A percentile compares a stretch with the other conserved stretches of the same genome.
Evolutionary conservation across 225 moss, liverwort and hornwort species (phyloP).

Genomic region (Marchantia paleacea): DNA sequence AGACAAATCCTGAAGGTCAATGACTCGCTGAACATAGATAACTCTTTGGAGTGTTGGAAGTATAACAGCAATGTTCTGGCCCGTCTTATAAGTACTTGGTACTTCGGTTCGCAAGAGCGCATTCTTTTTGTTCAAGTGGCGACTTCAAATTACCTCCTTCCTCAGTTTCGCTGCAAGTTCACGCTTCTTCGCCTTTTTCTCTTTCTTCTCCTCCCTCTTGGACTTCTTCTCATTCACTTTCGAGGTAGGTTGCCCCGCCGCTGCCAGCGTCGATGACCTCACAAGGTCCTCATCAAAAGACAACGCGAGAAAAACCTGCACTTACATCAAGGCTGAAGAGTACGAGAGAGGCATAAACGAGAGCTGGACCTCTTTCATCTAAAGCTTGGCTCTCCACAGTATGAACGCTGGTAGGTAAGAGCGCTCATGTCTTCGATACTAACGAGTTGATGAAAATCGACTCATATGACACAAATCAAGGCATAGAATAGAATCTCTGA

Average conservation of each 20-base stretch:
- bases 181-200: constrained; percentile 77
- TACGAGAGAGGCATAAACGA: neutral
- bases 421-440: no score
- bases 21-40: neutral
- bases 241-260: constrained; percentile 26
- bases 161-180: constrained; percentile 86
- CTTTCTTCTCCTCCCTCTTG: constrained; percentile 77
- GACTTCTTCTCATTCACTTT: constrained; percentile 68
- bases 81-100: no score
- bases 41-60: neutral
- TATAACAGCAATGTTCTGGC: no score
- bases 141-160: constrained; percentile 58
- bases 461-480: no score
- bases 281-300: constrained; percentile 82
- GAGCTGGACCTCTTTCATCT: no score
- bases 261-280: constrained; percentile 57
- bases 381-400: no score
- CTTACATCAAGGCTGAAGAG: constrained; percentile 11
- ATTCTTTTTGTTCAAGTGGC: neutral
- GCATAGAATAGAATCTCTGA: no score
- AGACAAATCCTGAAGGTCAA: no score
- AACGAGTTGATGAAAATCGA: no score
- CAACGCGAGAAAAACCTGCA: constrained; percentile 72
- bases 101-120: no score
- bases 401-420: neutral